These are phyloP conservation scores for Thermochaetoides thermophila DNA, from an alignment of 495 filamentous ascomycete species.

Conservation along the genomic window DNA sequence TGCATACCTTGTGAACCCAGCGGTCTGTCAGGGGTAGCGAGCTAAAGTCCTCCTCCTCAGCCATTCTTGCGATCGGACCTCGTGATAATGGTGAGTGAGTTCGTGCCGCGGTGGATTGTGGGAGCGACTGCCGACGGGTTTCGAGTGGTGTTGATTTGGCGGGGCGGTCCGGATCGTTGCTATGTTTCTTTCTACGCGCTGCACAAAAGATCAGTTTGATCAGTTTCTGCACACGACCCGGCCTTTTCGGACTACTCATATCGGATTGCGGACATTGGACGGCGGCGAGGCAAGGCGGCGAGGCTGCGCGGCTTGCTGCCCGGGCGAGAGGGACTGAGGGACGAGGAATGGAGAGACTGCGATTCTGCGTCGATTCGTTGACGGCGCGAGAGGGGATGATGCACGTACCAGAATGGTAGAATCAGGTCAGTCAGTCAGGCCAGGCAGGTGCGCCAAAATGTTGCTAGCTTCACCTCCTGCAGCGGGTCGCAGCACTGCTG, in stretches of 20 bases:
- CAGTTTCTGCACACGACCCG: constrained; percentile 12
- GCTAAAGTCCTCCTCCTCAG: constrained; percentile 74
- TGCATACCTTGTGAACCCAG: constrained; percentile 77
- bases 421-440: too few relatives aligned
- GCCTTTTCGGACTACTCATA: constrained; percentile 8
- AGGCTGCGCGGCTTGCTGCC: too few relatives aligned
- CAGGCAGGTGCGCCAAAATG: too few relatives aligned
- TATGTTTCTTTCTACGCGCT: constrained; percentile 4
- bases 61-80: too few relatives aligned
- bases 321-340: too few relatives aligned
- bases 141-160: background rate
- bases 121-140: background rate
- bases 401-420: too few relatives aligned
- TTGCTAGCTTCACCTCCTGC: too few relatives aligned
- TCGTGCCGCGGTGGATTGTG: background rate
- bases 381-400: too few relatives aligned
- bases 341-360: too few relatives aligned
- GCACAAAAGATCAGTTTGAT: constrained; percentile 9
- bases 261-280: constrained; percentile 1
- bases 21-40: constrained; percentile 66
- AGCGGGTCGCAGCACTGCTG: too few relatives aligned
- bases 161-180: constrained; percentile 1
- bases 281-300: constrained; percentile 3
- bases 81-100: too few relatives aligned
- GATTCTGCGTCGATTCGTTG: too few relatives aligned